Evolutionary conservation across 176 grass and related monocot species (phyloP), one percentile per base, ranked within the genome.

Genomic region (Oryza meridionalis): DNA sequence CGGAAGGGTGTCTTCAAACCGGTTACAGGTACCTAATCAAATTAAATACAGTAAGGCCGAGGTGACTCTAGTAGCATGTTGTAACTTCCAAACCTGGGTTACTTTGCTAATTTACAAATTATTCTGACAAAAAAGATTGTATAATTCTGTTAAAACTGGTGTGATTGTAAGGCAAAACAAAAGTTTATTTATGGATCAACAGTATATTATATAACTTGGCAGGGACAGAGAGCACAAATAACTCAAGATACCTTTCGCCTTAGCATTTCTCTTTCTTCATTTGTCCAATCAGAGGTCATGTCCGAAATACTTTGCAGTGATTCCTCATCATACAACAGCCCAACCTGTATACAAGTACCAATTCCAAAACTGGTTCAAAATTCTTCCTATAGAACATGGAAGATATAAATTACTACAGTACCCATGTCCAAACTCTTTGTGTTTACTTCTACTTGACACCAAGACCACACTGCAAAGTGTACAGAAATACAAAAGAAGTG

Each of bases 1-100:
- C 96, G 87, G 81, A 99, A 99, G 69, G 91, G 93, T 31, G 96
- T 99, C 81, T 94, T 99, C 53, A 99, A 78, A 73, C 96, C 96
- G 85, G 86, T 96, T 19, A 96, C 25, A 5, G 96, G 90, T 38
- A 99, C 96, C 96, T 99, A 72, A 77, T 32, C n/a, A 68, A 78
- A 83, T 70, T 61, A 67, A 76, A 9, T 14, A 72, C 27, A 29
- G 27, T 29, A 29, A 29, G 27, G 27, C 24, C 6, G 4, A 77
- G 9, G 7, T 35, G 31, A 70, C 19, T 63, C 16, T 76, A 26
- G 55, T 35, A 7, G 45, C 21, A 16, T 16, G 50, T 66, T 8
- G 24, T 26, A 14, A 29, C 27, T 51, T 13, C 10, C 26, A 32
- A 70, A 65, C 24, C 12, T 81, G 67, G 6, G 10, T 6, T 4